Conservation (phyloP, 805 yeast species). For the Wickerhamiella kazuoi region DNA sequence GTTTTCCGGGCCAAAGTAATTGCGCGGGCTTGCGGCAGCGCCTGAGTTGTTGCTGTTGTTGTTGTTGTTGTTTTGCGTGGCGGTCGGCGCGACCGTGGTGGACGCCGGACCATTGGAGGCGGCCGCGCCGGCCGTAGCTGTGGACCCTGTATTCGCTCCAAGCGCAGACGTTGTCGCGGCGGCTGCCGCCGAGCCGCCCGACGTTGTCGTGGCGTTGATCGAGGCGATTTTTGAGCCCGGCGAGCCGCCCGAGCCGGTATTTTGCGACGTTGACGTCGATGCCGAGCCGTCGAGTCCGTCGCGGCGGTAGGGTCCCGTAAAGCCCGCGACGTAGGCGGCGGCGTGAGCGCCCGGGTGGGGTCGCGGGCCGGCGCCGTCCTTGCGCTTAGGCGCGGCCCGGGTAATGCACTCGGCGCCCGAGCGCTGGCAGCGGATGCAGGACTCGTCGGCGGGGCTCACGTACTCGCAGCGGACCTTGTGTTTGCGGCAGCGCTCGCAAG, state of each 20-base stretch:
- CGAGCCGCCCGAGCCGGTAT: too few relatives aligned
- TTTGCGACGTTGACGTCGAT: too few relatives aligned
- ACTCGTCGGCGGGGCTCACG: conserved; percentile 12
- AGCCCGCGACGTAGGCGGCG: conserved; percentile 2
- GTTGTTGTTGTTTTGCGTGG: too few relatives aligned
- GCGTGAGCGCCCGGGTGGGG: neutral
- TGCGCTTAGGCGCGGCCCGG: conserved; percentile 2
- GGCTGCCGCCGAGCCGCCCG: neutral
- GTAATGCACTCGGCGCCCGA: conserved; percentile 9
- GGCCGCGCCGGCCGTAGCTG: too few relatives aligned
- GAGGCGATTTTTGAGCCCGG: too few relatives aligned
- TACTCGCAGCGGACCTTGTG: conserved; percentile 18
- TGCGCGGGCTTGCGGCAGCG: neutral
- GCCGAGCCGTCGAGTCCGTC: too few relatives aligned
- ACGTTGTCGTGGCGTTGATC: too few relatives aligned
- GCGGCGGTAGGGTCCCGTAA: too few relatives aligned
- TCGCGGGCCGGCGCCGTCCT: conserved; percentile 1
- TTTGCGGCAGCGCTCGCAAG: conserved; percentile 17
- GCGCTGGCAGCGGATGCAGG: conserved; percentile 14
- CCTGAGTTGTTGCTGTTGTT: neutral
- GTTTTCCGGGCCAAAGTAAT: neutral
- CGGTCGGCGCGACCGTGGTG: too few relatives aligned
- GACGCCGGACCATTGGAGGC: too few relatives aligned
- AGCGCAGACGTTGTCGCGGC: neutral
- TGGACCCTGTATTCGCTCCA: too few relatives aligned